These are phyloP conservation scores for Globisporangium abappressorium DNA, from an alignment of 352 stramenopile genomes.

Conservation along the genomic window DNA sequence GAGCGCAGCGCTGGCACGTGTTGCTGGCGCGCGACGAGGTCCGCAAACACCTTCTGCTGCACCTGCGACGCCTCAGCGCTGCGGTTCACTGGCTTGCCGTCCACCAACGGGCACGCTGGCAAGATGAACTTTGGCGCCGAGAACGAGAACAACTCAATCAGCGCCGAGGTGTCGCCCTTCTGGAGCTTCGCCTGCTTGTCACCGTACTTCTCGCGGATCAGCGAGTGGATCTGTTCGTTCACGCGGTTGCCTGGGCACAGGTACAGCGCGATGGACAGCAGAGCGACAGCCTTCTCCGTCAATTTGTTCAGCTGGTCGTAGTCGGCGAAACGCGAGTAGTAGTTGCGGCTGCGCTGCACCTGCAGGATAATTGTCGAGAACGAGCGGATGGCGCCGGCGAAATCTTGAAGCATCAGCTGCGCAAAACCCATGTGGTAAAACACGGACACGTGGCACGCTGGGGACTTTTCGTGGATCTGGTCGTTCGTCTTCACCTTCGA, in stretches of 20 bases:
- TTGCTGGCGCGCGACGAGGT: conserved; percentile 87
- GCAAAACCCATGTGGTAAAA: conserved; percentile 97
- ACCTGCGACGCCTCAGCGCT: conserved; percentile 64
- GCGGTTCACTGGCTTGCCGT: conserved; percentile 53
- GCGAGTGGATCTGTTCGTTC: conserved; percentile 81
- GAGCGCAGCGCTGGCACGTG: conserved; percentile 90
- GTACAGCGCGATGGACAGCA: conserved; percentile 90
- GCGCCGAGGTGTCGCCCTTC: conserved; percentile 72
- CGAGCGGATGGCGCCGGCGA: conserved; percentile 90
- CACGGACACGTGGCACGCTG: conserved; percentile 92
- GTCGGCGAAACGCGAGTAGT: conserved; percentile 89
- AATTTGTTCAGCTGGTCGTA: conserved; percentile 96
- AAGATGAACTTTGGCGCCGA: conserved; percentile 96
- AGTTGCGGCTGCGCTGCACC: conserved; percentile 87
- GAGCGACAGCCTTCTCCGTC: conserved; percentile 93
- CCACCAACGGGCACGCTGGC: conserved; percentile 59
- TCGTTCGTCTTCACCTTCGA: conserved; percentile 51
- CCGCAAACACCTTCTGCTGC: conserved; percentile 86
- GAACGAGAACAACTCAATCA: conserved; percentile 92
- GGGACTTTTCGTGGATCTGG: conserved; percentile 89
- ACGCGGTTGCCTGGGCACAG: conserved; percentile 86
- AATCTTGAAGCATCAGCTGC: conserved; percentile 97
- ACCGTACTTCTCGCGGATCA: conserved; percentile 94
- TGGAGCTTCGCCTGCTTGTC: conserved; percentile 88
- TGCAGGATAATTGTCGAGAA: conserved; percentile 90